Percentiles rank a stretch among this genome's conserved stretches.
Conservation (phyloP, 2,329 filamentous ascomycete genomes). For the Bipolaris bicolor region DNA sequence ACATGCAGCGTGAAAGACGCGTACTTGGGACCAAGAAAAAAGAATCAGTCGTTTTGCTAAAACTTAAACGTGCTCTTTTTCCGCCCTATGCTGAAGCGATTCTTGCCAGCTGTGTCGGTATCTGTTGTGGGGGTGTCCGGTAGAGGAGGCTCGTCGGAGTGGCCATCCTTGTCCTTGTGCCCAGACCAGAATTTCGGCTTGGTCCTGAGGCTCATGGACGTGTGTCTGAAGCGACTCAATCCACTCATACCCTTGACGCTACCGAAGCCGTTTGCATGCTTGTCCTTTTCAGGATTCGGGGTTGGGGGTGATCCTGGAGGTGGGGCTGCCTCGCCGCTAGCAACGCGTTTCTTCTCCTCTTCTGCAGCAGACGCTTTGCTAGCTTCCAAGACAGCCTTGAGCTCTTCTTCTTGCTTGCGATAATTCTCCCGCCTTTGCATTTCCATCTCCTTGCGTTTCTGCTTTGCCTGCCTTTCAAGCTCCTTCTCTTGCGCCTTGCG, state of each 20-base stretch:
- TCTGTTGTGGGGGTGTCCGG: constrained; percentile 41
- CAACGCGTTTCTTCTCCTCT: constrained; percentile 34
- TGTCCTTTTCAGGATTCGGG: constrained; percentile 12
- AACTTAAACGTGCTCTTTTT: constrained; percentile 69
- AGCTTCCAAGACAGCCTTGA: constrained; percentile 68
- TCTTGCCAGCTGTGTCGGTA: constrained; percentile 68
- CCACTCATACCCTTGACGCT: constrained; percentile 44
- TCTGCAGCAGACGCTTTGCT: constrained; percentile 69
- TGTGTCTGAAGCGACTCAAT: constrained; percentile 71
- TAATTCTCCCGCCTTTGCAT: constrained; percentile 60
- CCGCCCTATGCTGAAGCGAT: constrained; percentile 71
- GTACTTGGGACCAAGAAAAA: too few species aligned
- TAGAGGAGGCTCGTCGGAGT: constrained; percentile 22
- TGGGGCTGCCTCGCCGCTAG: constrained; percentile 20
- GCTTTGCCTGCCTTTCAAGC: constrained; percentile 52
- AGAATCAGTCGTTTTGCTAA: constrained; percentile 7
- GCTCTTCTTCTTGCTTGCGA: constrained; percentile 66
- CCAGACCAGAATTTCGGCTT: constrained; percentile 73
- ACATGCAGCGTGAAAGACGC: too few species aligned
- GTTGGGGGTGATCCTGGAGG: constrained; percentile 1
- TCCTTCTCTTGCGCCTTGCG: constrained; percentile 66
- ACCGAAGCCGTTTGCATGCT: constrained; percentile 47
- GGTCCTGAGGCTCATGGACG: constrained; percentile 78
- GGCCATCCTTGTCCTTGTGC: constrained; percentile 42
- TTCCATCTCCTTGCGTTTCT: constrained; percentile 57